These are phyloP conservation scores for Populus hybrid DNA, from an alignment of 441 rosid species.

Conservation along the genomic window DNA sequence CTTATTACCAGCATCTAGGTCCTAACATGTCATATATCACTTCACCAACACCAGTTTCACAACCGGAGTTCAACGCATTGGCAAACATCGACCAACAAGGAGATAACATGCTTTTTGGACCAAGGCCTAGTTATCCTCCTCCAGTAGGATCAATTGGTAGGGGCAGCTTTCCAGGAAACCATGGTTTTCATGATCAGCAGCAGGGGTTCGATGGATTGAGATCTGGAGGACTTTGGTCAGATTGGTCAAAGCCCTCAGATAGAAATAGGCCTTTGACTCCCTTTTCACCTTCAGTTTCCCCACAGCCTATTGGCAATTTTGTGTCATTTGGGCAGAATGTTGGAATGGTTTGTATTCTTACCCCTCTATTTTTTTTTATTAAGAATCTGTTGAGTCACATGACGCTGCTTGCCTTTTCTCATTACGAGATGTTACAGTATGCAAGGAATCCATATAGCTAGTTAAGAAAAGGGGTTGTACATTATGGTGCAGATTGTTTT, in stretches of 20 bases:
- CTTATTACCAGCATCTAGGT: conserved; percentile 65
- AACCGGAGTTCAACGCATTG: conserved; percentile 47
- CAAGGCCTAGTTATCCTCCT: conserved; percentile 50
- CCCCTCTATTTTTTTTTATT: conserved; percentile 1
- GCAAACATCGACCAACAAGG: conserved; percentile 37
- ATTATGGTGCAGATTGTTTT: too few species aligned
- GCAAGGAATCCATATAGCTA: background rate
- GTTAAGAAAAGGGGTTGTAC: background rate
- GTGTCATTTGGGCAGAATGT: conserved; percentile 61
- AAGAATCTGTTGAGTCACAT: background rate
- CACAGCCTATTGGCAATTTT: conserved; percentile 63
- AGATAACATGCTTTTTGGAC: conserved; percentile 43
- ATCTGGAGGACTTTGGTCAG: conserved; percentile 81
- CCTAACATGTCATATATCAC: conserved; percentile 38
- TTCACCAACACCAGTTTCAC: conserved; percentile 48
- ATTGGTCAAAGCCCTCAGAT: conserved; percentile 70
- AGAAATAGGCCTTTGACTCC: conserved; percentile 55
- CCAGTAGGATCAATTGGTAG: conserved; percentile 50
- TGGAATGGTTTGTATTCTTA: conserved; percentile 50
- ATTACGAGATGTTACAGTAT: background rate
- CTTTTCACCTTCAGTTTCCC: conserved; percentile 48
- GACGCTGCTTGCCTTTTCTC: background rate
- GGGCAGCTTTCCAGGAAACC: conserved; percentile 48
- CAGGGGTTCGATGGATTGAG: conserved; percentile 69
- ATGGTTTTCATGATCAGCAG: conserved; percentile 66